phyloP scores from a whole-genome alignment of 139 green algal genomes.

The Protoeuglena noctilucae region DNA sequence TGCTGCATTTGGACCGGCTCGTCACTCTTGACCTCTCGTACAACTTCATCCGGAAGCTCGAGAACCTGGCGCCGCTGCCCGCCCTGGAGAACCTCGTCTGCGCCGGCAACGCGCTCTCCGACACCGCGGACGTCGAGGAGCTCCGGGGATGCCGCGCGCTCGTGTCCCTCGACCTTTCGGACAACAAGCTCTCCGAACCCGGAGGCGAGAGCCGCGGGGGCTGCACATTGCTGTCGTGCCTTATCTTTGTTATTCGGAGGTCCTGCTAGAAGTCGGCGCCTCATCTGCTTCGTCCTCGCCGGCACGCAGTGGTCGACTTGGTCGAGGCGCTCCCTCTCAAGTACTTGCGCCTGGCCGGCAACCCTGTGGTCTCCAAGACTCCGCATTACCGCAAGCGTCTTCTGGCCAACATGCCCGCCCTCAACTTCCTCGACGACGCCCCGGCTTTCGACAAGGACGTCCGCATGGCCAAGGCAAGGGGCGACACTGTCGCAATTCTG shows the following conservation, averaged over 20 bases:
- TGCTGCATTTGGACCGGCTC: slow-evolving; percentile 29
- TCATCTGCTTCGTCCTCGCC: no score
- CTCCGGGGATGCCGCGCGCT: slow-evolving; percentile 22
- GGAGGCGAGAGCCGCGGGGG: background rate
- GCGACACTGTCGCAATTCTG: slow-evolving; percentile 35
- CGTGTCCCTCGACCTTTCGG: slow-evolving; percentile 30
- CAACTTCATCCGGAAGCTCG: slow-evolving; percentile 32
- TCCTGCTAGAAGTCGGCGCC: no score
- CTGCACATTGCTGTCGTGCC: no score
- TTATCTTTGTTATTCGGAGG: background rate
- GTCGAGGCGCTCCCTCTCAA: no score
- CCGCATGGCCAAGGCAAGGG: slow-evolving; percentile 37
- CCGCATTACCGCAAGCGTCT: slow-evolving; percentile 42
- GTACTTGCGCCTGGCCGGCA: slow-evolving; percentile 36
- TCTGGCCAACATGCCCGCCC: slow-evolving; percentile 31
- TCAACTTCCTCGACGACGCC: slow-evolving; percentile 52
- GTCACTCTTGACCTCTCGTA: slow-evolving; percentile 42
- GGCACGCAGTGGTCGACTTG: no score
- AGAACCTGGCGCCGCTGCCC: slow-evolving; percentile 21
- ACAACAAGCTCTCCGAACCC: slow-evolving; percentile 25
- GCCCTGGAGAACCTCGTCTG: slow-evolving; percentile 31
- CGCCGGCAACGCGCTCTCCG: slow-evolving; percentile 29
- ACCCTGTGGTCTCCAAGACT: slow-evolving; percentile 30
- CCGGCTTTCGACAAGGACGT: slow-evolving; percentile 38
- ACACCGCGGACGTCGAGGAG: slow-evolving; percentile 17